Conservation (phyloP, 78 protist species). For the Isochrysis galbana region DNA sequence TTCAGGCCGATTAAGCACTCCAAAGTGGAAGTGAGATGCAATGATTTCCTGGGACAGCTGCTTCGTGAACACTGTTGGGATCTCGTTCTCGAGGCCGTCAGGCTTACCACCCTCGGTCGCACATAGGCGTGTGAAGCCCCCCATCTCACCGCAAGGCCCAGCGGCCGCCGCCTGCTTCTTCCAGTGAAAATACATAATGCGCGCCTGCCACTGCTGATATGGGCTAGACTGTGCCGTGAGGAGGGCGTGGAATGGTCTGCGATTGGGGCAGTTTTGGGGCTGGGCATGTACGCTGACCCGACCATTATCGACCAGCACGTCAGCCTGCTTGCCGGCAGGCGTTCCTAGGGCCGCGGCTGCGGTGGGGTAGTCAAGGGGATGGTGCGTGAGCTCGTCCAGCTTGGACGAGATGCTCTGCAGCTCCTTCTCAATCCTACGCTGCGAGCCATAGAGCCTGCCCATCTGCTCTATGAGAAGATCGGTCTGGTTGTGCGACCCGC, state of each 20-base stretch:
- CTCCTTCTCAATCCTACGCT: no score
- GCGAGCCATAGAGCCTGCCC: no score
- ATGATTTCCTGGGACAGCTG: neutral
- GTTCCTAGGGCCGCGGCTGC: no score
- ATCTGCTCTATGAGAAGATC: no score
- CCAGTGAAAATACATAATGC: constrained; percentile 13
- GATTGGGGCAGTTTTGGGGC: neutral
- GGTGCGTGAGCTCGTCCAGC: no score
- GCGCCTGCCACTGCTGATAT: constrained; percentile 21
- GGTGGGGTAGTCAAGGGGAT: no score
- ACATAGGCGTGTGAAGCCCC: neutral
- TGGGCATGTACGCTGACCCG: no score
- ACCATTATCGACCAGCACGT: no score
- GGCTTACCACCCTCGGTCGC: neutral
- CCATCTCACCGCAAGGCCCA: neutral
- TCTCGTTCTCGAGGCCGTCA: neutral
- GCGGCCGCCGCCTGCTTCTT: neutral
- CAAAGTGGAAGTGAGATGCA: neutral
- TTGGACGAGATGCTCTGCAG: no score
- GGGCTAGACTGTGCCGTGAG: neutral
- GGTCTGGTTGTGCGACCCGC: no score
- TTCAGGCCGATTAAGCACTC: neutral
- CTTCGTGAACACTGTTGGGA: neutral
- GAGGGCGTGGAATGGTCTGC: neutral
- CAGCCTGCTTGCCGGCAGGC: no score